Conservation (phyloP, 208 protist species). For the Acanthamoeba healyi region DNA sequence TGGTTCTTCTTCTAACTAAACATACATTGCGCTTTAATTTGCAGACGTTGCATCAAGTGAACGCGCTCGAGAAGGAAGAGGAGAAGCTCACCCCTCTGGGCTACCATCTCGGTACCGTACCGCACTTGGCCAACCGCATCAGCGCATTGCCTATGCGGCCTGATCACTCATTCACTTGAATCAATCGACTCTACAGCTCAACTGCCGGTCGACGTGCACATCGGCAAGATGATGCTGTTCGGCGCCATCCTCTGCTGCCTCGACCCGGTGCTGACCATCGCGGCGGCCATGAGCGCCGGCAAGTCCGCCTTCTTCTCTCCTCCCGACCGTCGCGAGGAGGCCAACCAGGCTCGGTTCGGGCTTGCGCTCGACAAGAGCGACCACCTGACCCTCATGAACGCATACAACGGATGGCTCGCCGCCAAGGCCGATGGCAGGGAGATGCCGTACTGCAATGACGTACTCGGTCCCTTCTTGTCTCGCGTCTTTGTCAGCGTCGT, state of each 20-base stretch:
- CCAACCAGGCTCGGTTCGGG: conserved; percentile 89
- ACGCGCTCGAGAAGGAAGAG: conserved; percentile 35
- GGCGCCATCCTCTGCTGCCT: conserved; percentile 96
- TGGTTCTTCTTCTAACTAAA: background rate
- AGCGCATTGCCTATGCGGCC: too few relatives aligned
- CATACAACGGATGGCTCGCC: conserved; percentile 64
- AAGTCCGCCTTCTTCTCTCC: conserved; percentile 87
- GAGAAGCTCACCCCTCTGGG: conserved; percentile 70
- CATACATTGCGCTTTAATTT: conserved; percentile 92
- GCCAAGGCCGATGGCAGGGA: conserved; percentile 53
- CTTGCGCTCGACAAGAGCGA: conserved; percentile 64
- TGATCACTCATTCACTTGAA: too few relatives aligned
- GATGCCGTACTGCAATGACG: conserved; percentile 60
- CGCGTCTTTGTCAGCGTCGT: background rate
- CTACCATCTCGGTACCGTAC: conserved; percentile 55
- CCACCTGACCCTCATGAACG: conserved; percentile 60
- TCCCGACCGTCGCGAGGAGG: conserved; percentile 93
- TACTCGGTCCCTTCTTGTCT: background rate
- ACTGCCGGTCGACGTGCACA: conserved; percentile 84
- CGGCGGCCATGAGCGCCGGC: conserved; percentile 89
- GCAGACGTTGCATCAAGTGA: conserved; percentile 42
- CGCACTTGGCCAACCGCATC: too few relatives aligned
- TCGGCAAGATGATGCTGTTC: conserved; percentile 97
- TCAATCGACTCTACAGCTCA: too few relatives aligned
- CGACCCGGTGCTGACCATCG: conserved; percentile 97